A percentile compares a stretch with the other conserved stretches of the same genome.
These are phyloP conservation scores for Neospora caninum DNA, from an alignment of 169 alveolate species.

Conservation along the genomic window DNA sequence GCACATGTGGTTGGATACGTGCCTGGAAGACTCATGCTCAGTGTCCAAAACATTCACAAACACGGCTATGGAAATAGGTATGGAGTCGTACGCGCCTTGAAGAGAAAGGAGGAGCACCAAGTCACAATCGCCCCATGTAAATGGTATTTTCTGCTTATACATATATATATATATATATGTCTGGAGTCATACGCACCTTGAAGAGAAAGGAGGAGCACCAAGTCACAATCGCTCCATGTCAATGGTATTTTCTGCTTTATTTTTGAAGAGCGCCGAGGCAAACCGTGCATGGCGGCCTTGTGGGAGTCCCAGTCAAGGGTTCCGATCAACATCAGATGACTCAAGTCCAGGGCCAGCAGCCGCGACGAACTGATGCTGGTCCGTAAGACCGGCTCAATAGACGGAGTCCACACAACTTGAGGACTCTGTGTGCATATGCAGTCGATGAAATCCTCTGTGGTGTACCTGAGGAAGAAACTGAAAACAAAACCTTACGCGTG, in stretches of 20 bases:
- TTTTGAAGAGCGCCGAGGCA: not conserved
- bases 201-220: not conserved
- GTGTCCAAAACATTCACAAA: too few species aligned
- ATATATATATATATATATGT: too few species aligned
- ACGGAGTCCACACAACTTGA: constrained; percentile 2
- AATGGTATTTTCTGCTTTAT: not conserved
- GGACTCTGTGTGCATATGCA: constrained; percentile 19
- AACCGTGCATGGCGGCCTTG: not conserved
- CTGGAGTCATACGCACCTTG: not conserved
- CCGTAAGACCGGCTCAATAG: not conserved
- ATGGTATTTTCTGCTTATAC: not conserved
- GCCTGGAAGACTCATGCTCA: too few species aligned
- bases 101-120: constrained; percentile 3
- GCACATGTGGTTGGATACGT: too few species aligned
- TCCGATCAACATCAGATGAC: not conserved
- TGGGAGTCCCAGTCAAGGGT: constrained; percentile 18
- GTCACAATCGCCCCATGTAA: not conserved
- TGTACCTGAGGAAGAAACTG: not conserved
- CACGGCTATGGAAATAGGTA: too few species aligned
- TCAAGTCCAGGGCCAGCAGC: not conserved
- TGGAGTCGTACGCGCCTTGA: not conserved
- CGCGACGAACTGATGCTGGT: not conserved
- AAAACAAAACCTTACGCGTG: not conserved
- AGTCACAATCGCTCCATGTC: not conserved
- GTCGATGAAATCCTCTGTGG: not conserved